A percentile compares a stretch with the other conserved stretches of the same genome.
These are phyloP conservation scores for Nymphaea thermarum DNA, from an alignment of 164 flowering plant species.

Conservation along the genomic window DNA sequence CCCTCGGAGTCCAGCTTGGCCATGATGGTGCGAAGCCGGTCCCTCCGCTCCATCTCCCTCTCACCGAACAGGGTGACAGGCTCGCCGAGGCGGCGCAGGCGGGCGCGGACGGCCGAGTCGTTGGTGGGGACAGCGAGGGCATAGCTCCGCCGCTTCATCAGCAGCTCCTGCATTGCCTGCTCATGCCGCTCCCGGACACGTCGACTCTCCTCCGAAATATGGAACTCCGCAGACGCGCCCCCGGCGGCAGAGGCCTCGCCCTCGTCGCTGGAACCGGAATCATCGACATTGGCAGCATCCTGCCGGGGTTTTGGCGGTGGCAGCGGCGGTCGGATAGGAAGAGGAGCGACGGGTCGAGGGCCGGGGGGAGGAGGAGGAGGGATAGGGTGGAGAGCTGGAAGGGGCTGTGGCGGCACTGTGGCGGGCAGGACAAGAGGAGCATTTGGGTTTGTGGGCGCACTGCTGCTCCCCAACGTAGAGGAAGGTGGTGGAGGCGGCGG, in stretches of 20 bases:
- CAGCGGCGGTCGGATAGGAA: slow-evolving; percentile 23
- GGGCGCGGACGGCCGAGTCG: slow-evolving; percentile 76
- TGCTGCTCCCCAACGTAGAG: neutral
- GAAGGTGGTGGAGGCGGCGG: neutral
- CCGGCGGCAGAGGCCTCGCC: slow-evolving; percentile 23
- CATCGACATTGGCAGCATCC: slow-evolving; percentile 13
- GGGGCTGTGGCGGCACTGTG: neutral
- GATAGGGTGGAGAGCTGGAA: slow-evolving; percentile 23
- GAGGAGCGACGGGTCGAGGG: slow-evolving; percentile 39
- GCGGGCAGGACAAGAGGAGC: slow-evolving; percentile 10
- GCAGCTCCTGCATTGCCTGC: slow-evolving; percentile 63
- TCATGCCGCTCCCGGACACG: slow-evolving; percentile 68
- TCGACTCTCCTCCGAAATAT: slow-evolving; percentile 79
- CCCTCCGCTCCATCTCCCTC: slow-evolving; percentile 94
- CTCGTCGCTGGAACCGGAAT: slow-evolving; percentile 56
- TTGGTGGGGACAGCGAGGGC: slow-evolving; percentile 96
- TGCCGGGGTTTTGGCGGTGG: slow-evolving; percentile 37
- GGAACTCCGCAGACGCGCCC: slow-evolving; percentile 33
- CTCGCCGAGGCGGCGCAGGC: slow-evolving; percentile 85
- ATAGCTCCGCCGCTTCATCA: slow-evolving; percentile 80
- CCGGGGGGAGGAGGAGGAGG: slow-evolving; percentile 31
- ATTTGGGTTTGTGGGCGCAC: slow-evolving; percentile 34
- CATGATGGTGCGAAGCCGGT: slow-evolving; percentile 68
- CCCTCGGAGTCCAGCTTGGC: slow-evolving; percentile 77
- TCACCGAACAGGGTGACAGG: slow-evolving; percentile 93